phyloP scores from a whole-genome alignment of 495 filamentous ascomycete genomes.

The Lepraria neglecta region DNA sequence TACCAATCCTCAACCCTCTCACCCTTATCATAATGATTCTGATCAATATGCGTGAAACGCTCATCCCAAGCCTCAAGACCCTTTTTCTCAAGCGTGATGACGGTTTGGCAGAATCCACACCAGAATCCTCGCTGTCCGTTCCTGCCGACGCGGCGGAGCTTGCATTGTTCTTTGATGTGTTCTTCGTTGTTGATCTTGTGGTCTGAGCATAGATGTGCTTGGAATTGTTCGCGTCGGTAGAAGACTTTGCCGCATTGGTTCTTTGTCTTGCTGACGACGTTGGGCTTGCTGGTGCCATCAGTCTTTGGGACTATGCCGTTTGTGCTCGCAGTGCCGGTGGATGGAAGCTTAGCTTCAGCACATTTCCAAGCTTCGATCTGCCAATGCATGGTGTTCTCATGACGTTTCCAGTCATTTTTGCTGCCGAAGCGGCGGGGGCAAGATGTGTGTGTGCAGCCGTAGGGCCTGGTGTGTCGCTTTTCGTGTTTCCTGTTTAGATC shows the following conservation, averaged over 20 bases:
- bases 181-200: slow-evolving; percentile 44
- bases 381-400: slow-evolving; percentile 84
- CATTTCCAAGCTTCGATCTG: slow-evolving; percentile 76
- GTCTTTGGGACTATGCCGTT: slow-evolving; percentile 19
- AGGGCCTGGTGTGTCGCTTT: slow-evolving; percentile 81
- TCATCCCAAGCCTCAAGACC: slow-evolving; percentile 61
- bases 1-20: slow-evolving; percentile 47
- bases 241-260: slow-evolving; percentile 31
- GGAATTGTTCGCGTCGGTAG: slow-evolving; percentile 56
- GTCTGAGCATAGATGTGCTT: slow-evolving; percentile 49
- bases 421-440: slow-evolving; percentile 80
- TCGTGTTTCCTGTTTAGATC: slow-evolving; percentile 63
- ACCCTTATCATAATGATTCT: slow-evolving; percentile 58
- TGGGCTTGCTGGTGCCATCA: slow-evolving; percentile 7
- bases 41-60: slow-evolving; percentile 81
- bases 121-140: slow-evolving; percentile 68
- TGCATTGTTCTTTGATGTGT: slow-evolving; percentile 42
- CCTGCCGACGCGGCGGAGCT: slow-evolving; percentile 57
- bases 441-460: slow-evolving; percentile 71
- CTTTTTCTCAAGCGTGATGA: slow-evolving; percentile 49
- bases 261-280: not conserved
- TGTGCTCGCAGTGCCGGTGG: slow-evolving; percentile 29
- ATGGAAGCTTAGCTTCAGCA: slow-evolving; percentile 30
- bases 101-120: slow-evolving; percentile 76
- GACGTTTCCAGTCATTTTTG: slow-evolving; percentile 96